Evolutionary conservation across 164 flowering plant genomes (phyloP).

Genomic region (Dillenia suffruticosa): DNA sequence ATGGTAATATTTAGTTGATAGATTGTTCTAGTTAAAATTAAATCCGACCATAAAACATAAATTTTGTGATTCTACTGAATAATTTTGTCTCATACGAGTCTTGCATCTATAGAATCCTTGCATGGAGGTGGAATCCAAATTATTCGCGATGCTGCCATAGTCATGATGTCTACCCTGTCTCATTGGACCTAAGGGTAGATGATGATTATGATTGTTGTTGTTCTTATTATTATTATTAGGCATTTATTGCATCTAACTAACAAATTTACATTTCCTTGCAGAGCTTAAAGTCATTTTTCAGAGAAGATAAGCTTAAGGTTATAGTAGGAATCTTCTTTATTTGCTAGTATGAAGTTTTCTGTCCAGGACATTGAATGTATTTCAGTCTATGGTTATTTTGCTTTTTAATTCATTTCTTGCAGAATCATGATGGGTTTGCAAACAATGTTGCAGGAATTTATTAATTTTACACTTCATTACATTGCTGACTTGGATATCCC

Average conservation of each 20-base stretch:
- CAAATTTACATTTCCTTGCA: conserved; percentile 18
- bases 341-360: conserved; percentile 3
- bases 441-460: conserved; percentile 65
- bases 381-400: no score
- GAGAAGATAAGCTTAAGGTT: conserved; percentile 94
- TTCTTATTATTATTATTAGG: no score
- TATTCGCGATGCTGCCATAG: no score
- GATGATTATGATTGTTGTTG: no score
- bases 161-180: no score
- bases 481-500: conserved; percentile 99
- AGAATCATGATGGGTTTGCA: conserved; percentile 4
- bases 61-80: no score
- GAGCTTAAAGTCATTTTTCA: conserved; percentile 88
- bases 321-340: conserved; percentile 1
- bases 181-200: no score
- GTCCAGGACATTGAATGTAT: no score
- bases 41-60: no score
- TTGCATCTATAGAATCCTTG: no score
- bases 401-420: neutral
- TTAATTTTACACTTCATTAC: conserved; percentile 89
- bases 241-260: neutral
- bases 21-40: neutral
- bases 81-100: no score
- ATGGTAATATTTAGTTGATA: neutral
- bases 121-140: no score